Conservation (phyloP, 2,329 filamentous ascomycete species). For the Colletotrichum ledebouriae region DNA sequence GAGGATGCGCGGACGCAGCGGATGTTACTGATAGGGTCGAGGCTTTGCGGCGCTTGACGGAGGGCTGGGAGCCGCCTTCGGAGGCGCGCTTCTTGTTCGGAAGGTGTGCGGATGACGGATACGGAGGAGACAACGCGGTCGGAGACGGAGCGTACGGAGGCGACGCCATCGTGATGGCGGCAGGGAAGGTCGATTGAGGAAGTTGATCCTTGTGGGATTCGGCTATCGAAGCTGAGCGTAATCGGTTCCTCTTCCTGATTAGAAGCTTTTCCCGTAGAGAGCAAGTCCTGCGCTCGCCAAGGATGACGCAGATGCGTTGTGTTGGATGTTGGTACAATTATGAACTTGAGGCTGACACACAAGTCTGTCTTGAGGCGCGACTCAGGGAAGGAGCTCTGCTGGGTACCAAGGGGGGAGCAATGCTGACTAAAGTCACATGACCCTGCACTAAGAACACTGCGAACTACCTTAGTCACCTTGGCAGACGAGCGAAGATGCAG, state of each 20-base stretch:
- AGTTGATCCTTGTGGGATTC: not conserved
- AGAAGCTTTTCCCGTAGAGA: not conserved
- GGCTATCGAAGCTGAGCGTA: not conserved
- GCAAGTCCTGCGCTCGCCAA: not conserved
- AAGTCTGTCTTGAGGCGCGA: not conserved
- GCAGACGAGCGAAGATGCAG: slow-evolving; percentile 9
- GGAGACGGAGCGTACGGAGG: slow-evolving; percentile 66
- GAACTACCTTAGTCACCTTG: not conserved
- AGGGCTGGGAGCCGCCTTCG: slow-evolving; percentile 64
- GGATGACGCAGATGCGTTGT: not conserved
- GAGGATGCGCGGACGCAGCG: slow-evolving; percentile 70
- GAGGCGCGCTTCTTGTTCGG: slow-evolving; percentile 74
- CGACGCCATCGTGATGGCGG: slow-evolving; percentile 62
- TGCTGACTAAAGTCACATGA: slow-evolving; percentile 21
- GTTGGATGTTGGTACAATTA: not conserved
- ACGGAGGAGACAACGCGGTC: slow-evolving; percentile 68
- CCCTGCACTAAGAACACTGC: not conserved
- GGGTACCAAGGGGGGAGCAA: not conserved
- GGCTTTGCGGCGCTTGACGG: slow-evolving; percentile 78
- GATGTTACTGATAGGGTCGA: slow-evolving; percentile 72
- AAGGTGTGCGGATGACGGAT: slow-evolving; percentile 63
- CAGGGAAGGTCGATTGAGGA: not conserved
- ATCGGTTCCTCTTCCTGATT: not conserved
- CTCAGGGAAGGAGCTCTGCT: not conserved
- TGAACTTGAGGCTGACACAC: not conserved